These are phyloP conservation scores for Auricularia cornea DNA, from an alignment of 768 basidiomycete genomes.

Conservation along the genomic window DNA sequence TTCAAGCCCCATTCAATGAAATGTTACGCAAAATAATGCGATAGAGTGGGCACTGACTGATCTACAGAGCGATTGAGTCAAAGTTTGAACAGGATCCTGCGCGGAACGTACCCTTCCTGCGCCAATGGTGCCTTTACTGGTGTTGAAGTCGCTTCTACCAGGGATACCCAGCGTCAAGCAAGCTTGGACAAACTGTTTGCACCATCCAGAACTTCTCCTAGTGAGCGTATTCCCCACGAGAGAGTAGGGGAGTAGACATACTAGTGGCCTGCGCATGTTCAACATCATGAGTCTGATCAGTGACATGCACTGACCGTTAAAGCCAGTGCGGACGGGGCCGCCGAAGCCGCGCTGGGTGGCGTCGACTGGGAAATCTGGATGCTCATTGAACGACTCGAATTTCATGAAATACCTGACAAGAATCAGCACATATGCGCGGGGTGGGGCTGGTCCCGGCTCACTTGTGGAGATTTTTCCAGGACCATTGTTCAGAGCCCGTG, in stretches of 20 bases:
- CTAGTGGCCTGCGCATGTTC: constrained; percentile 1
- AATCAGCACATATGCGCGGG: neutral
- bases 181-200: constrained; percentile 5
- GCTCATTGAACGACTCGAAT: neutral
- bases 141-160: constrained; percentile 5
- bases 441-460: neutral
- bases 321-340: constrained; percentile 5
- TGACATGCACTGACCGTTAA: neutral
- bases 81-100: too few relatives aligned
- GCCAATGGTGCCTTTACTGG: constrained; percentile 5
- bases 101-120: neutral
- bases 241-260: constrained; percentile 10
- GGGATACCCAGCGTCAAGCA: constrained; percentile 1
- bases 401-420: neutral
- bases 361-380: constrained; percentile 1
- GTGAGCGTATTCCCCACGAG: too few relatives aligned
- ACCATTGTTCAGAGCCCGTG: constrained; percentile 9
- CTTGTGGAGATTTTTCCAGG: constrained; percentile 5
- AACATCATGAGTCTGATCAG: too few relatives aligned
- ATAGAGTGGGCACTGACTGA: too few relatives aligned
- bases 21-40: too few relatives aligned
- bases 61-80: neutral
- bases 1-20: too few relatives aligned
- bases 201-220: neutral
- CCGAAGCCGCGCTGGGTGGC: constrained; percentile 1